Percentiles rank a stretch among this genome's conserved stretches.
Conservation (phyloP, 768 basidiomycete genomes). For the Amanita muscaria region DNA sequence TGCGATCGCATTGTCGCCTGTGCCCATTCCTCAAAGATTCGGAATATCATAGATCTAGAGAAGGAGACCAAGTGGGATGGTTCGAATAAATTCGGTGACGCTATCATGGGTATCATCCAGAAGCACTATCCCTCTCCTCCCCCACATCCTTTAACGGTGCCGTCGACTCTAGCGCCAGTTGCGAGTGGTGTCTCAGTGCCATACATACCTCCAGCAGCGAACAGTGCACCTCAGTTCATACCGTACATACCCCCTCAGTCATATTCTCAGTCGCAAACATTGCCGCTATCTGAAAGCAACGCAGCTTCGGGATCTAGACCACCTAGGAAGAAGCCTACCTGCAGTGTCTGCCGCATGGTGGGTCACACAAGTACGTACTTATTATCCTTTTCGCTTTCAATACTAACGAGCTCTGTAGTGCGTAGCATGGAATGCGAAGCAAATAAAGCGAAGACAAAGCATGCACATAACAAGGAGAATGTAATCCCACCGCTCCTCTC, state of each 20-base stretch:
- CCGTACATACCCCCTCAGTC: too few species aligned
- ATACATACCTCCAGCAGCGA: neutral
- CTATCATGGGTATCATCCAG: neutral
- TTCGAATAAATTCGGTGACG: neutral
- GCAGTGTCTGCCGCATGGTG: neutral
- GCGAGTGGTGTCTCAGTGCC: neutral
- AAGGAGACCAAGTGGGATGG: neutral
- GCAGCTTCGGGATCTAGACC: neutral
- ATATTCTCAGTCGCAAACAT: too few species aligned
- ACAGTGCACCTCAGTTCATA: too few species aligned
- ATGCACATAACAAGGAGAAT: slow-evolving; percentile 4
- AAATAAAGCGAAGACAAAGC: too few species aligned
- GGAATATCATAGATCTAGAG: neutral
- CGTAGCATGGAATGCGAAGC: neutral
- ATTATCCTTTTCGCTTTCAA: neutral
- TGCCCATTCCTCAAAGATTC: neutral
- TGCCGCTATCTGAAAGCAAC: neutral
- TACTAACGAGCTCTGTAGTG: neutral
- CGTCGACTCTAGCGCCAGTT: neutral
- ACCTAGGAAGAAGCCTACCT: neutral
- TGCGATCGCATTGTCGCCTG: neutral
- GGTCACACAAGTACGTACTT: neutral
- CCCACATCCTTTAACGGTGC: neutral
- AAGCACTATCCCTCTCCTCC: neutral
- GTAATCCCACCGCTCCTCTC: neutral